Evolutionary conservation across 768 basidiomycete species (phyloP).

Genomic region (Cyclocybe cylindracea): DNA sequence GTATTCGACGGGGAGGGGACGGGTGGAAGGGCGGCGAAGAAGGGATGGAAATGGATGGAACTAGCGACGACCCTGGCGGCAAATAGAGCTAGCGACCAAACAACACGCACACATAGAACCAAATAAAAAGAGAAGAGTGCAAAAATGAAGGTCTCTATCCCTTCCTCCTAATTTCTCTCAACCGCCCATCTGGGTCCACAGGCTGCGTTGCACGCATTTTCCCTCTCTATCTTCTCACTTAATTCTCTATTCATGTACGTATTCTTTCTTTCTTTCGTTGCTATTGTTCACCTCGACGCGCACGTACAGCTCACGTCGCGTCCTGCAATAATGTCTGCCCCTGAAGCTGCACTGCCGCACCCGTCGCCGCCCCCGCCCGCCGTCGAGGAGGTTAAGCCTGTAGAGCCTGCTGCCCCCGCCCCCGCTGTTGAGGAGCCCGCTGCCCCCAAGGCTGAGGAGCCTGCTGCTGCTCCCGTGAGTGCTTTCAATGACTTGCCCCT

Average conservation of each 20-base stretch:
- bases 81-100: slow-evolving; percentile 41
- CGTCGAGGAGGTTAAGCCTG: slow-evolving; percentile 56
- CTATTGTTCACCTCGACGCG: slow-evolving; percentile 15
- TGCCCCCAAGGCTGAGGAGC: background rate
- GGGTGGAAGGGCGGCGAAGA: slow-evolving; percentile 1
- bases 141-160: slow-evolving; percentile 41
- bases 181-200: slow-evolving; percentile 44
- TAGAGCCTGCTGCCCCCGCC: slow-evolving; percentile 38
- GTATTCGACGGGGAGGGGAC: background rate
- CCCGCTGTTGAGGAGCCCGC: slow-evolving; percentile 34
- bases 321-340: slow-evolving; percentile 82
- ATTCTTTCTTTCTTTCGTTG: slow-evolving; percentile 13
- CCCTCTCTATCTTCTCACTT: slow-evolving; percentile 57
- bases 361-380: slow-evolving; percentile 37
- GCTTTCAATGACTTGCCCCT: slow-evolving; percentile 10
- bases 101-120: slow-evolving; percentile 39
- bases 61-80: slow-evolving; percentile 32
- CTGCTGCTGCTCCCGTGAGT: slow-evolving; percentile 33
- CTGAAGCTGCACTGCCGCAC: slow-evolving; percentile 52
- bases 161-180: slow-evolving; percentile 61
- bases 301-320: slow-evolving; percentile 51
- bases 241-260: slow-evolving; percentile 49
- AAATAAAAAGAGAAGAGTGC: slow-evolving; percentile 44
- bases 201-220: slow-evolving; percentile 56
- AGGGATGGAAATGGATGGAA: slow-evolving; percentile 16